Evolutionary conservation across 1,284 basidiomycete genomes (phyloP).

Genomic region (Ceratobasidium theobromae): DNA sequence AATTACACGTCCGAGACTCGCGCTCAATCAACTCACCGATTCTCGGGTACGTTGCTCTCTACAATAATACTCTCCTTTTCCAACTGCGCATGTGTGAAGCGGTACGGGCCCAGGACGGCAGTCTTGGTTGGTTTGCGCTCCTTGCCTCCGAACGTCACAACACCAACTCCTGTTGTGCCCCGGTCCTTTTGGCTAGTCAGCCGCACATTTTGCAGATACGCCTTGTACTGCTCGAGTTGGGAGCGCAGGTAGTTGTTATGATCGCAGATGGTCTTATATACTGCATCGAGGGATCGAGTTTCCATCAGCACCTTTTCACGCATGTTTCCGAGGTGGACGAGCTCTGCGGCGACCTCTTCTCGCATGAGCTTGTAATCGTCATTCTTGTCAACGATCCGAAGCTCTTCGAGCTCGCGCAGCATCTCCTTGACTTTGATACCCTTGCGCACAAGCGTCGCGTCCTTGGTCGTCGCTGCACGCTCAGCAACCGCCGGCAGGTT

Average conservation of each 20-base stretch:
- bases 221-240: conserved; percentile 99
- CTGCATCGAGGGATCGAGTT: conserved; percentile 88
- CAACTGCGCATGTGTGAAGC: conserved; percentile 95
- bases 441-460: conserved; percentile 89
- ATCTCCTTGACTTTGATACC: conserved; percentile 99
- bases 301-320: conserved; percentile 94
- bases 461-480: conserved; percentile 94
- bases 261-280: conserved; percentile 99
- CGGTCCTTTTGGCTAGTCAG: conserved; percentile 86
- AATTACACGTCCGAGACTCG: background rate
- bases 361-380: conserved; percentile 95
- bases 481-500: conserved; percentile 90
- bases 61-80: conserved; percentile 99
- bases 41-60: conserved; percentile 97
- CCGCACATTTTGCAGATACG: conserved; percentile 96
- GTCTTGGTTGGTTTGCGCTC: conserved; percentile 90
- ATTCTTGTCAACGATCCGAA: conserved; percentile 76
- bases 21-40: conserved; percentile 62
- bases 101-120: conserved; percentile 90
- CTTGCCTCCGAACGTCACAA: conserved; percentile 94
- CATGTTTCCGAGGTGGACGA: conserved; percentile 93
- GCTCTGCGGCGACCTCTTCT: conserved; percentile 93
- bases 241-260: conserved; percentile 97
- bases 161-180: conserved; percentile 83
- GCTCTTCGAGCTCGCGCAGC: conserved; percentile 92